phyloP scores from a whole-genome alignment of 1,284 basidiomycete species.

The Entoloma clypeatum region DNA sequence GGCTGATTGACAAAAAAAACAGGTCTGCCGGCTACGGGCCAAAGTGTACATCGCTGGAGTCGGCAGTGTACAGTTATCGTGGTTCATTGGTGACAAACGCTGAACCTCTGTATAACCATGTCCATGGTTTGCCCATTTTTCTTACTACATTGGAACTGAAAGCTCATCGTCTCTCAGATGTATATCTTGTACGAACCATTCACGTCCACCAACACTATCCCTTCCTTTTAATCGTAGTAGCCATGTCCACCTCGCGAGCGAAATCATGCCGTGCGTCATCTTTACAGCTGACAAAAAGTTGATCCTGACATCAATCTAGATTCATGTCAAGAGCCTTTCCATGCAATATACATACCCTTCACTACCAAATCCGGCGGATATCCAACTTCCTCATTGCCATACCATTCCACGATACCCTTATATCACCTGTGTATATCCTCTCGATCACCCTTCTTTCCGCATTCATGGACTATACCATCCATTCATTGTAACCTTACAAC shows the following conservation, averaged over 20 bases:
- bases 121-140: neutral
- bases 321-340: no score
- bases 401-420: no score
- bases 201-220: constrained; percentile 12
- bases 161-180: constrained; percentile 7
- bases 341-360: no score
- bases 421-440: no score
- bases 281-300: no score
- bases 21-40: constrained; percentile 75
- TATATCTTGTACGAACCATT: constrained; percentile 13
- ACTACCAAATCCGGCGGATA: no score
- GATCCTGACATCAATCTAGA: no score
- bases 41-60: constrained; percentile 67
- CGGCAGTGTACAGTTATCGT: constrained; percentile 72
- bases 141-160: neutral
- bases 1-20: constrained; percentile 7
- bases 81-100: constrained; percentile 62
- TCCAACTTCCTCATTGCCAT: no score
- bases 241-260: constrained; percentile 11
- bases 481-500: no score
- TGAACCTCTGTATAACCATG: constrained; percentile 26
- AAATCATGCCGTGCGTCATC: constrained; percentile 22
- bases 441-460: no score
- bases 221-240: constrained; percentile 10
- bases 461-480: no score